phyloP scores from a whole-genome alignment of 164 flowering plant species.

The Piper longum region DNA sequence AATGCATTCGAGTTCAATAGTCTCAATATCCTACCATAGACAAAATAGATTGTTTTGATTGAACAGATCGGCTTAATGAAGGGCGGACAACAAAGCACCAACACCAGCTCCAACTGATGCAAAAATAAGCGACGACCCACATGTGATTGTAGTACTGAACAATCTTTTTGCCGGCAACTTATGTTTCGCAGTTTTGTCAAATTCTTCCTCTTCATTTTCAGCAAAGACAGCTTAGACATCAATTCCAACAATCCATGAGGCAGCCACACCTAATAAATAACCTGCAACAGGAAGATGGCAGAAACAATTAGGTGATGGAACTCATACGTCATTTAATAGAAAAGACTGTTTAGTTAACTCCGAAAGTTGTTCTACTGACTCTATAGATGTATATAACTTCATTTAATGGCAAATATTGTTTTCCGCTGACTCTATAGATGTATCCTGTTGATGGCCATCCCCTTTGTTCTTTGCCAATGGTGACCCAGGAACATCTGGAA shows the following conservation, averaged over 20 bases:
- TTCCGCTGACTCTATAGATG: conserved; percentile 49
- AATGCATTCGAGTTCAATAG: neutral
- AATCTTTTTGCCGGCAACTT: conserved; percentile 42
- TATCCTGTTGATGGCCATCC: conserved; percentile 43
- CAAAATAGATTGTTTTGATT: neutral
- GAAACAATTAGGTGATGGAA: neutral
- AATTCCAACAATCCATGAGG: conserved; percentile 77
- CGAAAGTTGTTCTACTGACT: too few relatives aligned
- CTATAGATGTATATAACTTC: too few relatives aligned
- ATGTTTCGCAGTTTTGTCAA: conserved; percentile 23
- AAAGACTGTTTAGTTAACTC: neutral
- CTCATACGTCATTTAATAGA: neutral
- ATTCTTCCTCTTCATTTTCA: conserved; percentile 10
- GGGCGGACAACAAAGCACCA: conserved; percentile 65
- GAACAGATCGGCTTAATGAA: conserved; percentile 54
- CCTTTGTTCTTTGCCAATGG: conserved; percentile 62
- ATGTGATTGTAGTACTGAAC: conserved; percentile 33
- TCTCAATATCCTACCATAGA: neutral
- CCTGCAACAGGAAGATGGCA: conserved; percentile 31
- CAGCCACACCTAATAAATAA: conserved; percentile 64
- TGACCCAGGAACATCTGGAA: conserved; percentile 76
- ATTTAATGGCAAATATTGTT: neutral
- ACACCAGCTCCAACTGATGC: conserved; percentile 87
- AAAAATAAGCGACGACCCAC: conserved; percentile 63
- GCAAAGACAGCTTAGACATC: conserved; percentile 38